A percentile compares a stretch with the other conserved stretches of the same genome.
phyloP scores from a whole-genome alignment of 352 stramenopile genomes.

The Phytophthora megakarya region DNA sequence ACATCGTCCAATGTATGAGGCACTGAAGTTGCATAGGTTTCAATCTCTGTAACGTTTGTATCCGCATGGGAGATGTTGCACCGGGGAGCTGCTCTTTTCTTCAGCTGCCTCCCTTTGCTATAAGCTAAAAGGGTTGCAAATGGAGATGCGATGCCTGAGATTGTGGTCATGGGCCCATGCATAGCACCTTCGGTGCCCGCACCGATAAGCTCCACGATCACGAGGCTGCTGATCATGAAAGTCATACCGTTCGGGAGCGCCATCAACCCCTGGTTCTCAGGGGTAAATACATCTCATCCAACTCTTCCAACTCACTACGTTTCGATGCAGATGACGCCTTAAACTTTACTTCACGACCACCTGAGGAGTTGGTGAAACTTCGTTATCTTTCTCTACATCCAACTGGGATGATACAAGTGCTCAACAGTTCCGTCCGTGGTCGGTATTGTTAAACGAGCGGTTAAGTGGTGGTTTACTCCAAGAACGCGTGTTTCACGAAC shows the following conservation, averaged over 20 bases:
- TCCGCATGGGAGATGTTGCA: no score
- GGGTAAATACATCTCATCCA: slow-evolving; percentile 55
- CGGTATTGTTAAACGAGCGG: no score
- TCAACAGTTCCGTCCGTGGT: slow-evolving; percentile 1
- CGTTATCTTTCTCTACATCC: not conserved
- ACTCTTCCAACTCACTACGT: slow-evolving; percentile 22
- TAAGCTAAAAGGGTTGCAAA: slow-evolving; percentile 44
- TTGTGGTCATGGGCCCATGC: slow-evolving; percentile 50
- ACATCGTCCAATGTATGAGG: no score
- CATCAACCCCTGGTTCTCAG: slow-evolving; percentile 85
- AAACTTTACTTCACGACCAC: not conserved
- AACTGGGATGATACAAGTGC: no score
- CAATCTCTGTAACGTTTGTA: no score
- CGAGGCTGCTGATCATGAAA: slow-evolving; percentile 48
- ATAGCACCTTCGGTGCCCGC: slow-evolving; percentile 55
- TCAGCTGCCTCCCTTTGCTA: no score
- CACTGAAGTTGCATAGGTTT: no score
- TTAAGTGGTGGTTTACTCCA: no score
- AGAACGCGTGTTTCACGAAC: no score
- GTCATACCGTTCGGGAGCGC: slow-evolving; percentile 59
- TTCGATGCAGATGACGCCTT: slow-evolving; percentile 15
- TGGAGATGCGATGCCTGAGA: slow-evolving; percentile 39
- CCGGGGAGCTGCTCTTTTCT: no score
- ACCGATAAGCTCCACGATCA: slow-evolving; percentile 46
- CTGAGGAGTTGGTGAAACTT: slow-evolving; percentile 9